A percentile compares a stretch with the other conserved stretches of the same genome.
Conservation (phyloP, 2,329 filamentous ascomycete species). For the Teratosphaeria viscida region DNA sequence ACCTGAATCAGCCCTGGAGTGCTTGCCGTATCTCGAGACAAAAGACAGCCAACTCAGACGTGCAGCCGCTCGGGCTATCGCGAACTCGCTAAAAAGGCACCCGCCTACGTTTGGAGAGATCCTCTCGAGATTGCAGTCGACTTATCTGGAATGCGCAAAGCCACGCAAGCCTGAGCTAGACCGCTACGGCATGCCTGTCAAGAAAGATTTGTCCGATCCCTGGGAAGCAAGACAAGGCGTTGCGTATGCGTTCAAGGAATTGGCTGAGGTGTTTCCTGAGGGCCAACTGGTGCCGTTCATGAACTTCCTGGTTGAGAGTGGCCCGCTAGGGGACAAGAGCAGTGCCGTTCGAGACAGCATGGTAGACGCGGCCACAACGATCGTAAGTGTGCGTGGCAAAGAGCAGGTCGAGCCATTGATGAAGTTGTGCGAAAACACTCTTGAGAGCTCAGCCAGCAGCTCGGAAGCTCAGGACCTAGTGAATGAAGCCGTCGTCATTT, state of each 20-base stretch:
- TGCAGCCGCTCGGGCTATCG: slow-evolving; percentile 71
- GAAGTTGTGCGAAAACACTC: slow-evolving; percentile 76
- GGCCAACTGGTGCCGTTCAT: slow-evolving; percentile 67
- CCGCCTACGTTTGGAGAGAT: slow-evolving; percentile 51
- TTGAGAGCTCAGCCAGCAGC: slow-evolving; percentile 76
- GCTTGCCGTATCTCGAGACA: slow-evolving; percentile 70
- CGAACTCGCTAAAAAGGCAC: slow-evolving; percentile 58
- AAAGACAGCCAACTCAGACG: slow-evolving; percentile 72
- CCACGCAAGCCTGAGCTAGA: slow-evolving; percentile 76
- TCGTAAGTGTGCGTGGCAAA: slow-evolving; percentile 74
- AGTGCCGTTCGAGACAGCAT: slow-evolving; percentile 72
- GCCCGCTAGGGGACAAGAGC: slow-evolving; percentile 77
- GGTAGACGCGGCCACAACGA: slow-evolving; percentile 75
- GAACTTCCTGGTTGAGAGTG: slow-evolving; percentile 72
- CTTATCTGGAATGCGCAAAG: slow-evolving; percentile 71
- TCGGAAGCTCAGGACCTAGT: slow-evolving; percentile 77
- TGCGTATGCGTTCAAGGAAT: slow-evolving; percentile 73
- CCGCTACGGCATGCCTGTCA: slow-evolving; percentile 88
- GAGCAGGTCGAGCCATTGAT: slow-evolving; percentile 79
- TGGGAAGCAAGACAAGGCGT: slow-evolving; percentile 90
- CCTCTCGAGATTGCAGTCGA: slow-evolving; percentile 54
- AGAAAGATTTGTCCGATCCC: slow-evolving; percentile 74
- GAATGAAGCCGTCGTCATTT: slow-evolving; percentile 93
- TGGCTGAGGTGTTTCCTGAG: slow-evolving; percentile 59
- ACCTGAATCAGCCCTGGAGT: slow-evolving; percentile 47